Base-by-base conservation (phyloP, 805 yeast genomes). In the Ogataea degrootiae region DNA sequence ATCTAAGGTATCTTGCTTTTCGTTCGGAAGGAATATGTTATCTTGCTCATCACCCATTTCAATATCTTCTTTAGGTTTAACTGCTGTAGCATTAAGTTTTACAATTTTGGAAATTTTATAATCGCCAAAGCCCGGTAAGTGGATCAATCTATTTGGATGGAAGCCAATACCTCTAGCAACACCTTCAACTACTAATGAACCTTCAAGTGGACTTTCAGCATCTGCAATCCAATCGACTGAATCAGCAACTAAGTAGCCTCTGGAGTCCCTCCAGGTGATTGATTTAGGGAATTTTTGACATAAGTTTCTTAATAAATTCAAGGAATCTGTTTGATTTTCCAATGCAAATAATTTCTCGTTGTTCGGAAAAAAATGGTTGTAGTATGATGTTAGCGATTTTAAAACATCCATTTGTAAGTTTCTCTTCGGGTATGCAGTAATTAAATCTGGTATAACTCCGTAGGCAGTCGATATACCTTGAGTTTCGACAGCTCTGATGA, bases 111-210 rank as follows among this genome's bases (percentile, higher is more conserved):
- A 82, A 21, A 94, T 66, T 65, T 85, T 89, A 70, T 80, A 90
- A 65, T 94, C 98, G 16, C 99, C 99, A 51, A 76, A 73, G 1
- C 91, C 96, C 4, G 96, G 96, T 33, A 95, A 70, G 62, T 92
- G 96, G 36, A 95, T 79, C 46, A 88, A 67, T 58, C 90, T 76
- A 62, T 91, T 81, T 2, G 86, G 79, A 54, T 82, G 79, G 67
- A 94, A 83, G 0, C 96, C 96, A 41, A 75, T 68, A 46, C 98
- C 99, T 64, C 99, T 79, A 5, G 87, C 89, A 5, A 81, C 77
- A 43, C 99, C 99, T 61, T 83, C 85, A 6, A 94, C 76, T 6
- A 78, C 77, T 36, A 90, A 62, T 6, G 61, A 52, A 4, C 74
- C 74, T 31, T 67, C 67, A 17, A 48, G 38, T 29, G 70, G 59